phyloP scores from a whole-genome alignment of 176 grass and related monocot genomes.

The Hsuehochloa calcarea region DNA sequence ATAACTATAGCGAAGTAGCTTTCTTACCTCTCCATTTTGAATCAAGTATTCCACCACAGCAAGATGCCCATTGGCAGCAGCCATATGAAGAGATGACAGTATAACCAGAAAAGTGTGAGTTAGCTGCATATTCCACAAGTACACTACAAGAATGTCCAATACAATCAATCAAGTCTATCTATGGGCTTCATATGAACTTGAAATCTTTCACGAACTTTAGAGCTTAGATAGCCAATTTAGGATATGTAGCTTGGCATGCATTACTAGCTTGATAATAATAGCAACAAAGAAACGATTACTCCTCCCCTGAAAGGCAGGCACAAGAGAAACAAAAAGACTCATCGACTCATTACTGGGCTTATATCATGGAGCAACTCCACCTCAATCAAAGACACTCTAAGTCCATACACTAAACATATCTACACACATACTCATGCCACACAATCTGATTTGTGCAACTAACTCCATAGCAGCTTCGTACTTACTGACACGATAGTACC shows the following conservation, averaged over 20 bases:
- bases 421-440: background rate
- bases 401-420: background rate
- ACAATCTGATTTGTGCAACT: background rate
- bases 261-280: background rate
- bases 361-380: background rate
- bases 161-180: background rate
- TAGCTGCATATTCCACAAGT: background rate
- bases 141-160: background rate
- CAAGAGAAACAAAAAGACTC: background rate
- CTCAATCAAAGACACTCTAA: background rate
- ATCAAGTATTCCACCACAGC: constrained; percentile 91
- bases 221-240: background rate
- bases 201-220: background rate
- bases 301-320: background rate
- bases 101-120: constrained; percentile 20
- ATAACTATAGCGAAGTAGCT: background rate
- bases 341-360: background rate
- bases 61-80: constrained; percentile 86
- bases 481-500: background rate
- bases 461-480: background rate
- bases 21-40: constrained; percentile 74
- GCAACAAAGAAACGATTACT: background rate
- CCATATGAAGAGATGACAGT: constrained; percentile 87
- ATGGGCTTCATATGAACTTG: background rate
- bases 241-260: background rate